Evolutionary conservation across 1,284 basidiomycete species (phyloP).

Genomic region (Cryptococcus amylolentus): DNA sequence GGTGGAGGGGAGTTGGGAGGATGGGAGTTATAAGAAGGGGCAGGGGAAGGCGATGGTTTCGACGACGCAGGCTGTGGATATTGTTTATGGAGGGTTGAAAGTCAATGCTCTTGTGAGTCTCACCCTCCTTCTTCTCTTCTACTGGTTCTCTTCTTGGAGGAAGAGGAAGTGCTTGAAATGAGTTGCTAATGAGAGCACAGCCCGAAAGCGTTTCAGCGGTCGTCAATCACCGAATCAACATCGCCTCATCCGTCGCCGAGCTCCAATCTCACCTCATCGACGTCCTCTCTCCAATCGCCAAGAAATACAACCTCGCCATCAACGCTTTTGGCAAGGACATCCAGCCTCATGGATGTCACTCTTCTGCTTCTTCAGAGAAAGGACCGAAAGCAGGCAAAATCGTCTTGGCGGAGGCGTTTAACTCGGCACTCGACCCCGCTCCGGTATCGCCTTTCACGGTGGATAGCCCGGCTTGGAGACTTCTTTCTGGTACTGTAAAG

Average conservation of each 20-base stretch:
- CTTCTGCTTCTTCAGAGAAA: neutral
- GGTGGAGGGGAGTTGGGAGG: constrained; percentile 16
- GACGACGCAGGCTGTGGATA: constrained; percentile 45
- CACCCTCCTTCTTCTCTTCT: too few species aligned
- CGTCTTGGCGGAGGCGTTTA: constrained; percentile 29
- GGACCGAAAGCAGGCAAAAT: constrained; percentile 32
- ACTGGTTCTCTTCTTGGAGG: neutral
- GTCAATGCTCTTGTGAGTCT: constrained; percentile 40
- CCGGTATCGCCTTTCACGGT: constrained; percentile 42
- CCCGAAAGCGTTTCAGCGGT: constrained; percentile 42
- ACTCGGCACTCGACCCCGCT: constrained; percentile 42
- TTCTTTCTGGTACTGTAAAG: constrained; percentile 37
- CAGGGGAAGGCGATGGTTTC: constrained; percentile 32
- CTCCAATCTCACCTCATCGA: constrained; percentile 33
- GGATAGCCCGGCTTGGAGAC: constrained; percentile 35
- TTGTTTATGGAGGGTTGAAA: constrained; percentile 44
- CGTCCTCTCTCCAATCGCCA: constrained; percentile 31
- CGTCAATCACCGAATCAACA: constrained; percentile 45
- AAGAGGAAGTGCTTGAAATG: neutral
- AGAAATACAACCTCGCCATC: constrained; percentile 37
- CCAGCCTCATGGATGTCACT: constrained; percentile 13
- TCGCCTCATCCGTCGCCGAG: constrained; percentile 33
- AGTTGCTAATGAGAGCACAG: constrained; percentile 1
- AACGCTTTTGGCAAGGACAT: constrained; percentile 37
- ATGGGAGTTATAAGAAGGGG: constrained; percentile 19